Evolutionary conservation across 2,329 filamentous ascomycete species (phyloP), one percentile per base, ranked within the genome.

Genomic region (Alternaria burnsii): DNA sequence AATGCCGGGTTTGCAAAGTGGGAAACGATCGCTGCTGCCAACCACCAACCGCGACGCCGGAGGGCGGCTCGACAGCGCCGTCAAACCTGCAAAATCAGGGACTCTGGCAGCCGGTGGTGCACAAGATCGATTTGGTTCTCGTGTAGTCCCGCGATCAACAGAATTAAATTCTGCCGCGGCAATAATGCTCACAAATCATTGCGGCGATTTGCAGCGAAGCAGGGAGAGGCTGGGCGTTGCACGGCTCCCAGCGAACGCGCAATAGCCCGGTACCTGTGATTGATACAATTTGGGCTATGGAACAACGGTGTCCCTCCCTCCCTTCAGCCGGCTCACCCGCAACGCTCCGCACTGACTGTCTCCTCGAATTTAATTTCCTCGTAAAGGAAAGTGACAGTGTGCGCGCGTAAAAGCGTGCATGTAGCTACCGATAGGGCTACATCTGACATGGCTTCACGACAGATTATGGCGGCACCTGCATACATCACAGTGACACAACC

Each of bases 11-110:
- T 59, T 51, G 59, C 52, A 28, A 41, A 71, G 70, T 54, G 61
- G 69, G 71, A 69, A 74, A 63, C 59, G 71, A 77, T 76, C 66
- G 59, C 62, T 70, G 63, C 55, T 58, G 65, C 58, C 44, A 56
- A 24, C 58, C 50, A 42, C 48, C 59, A 59, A 62, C 63, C 63
- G 66, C 44, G 50, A 42, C 38, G 34, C 59, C 59, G 57, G 65
- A 54, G 52, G 53, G 60, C 68, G 69, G 68, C 68, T 68, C 65
- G 67, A 66, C 52, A 58, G 47, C 56, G 55, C 65, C 63, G 68
- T 60, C 59, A 65, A 63, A 66, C 59, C 66, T 63, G 63, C 58
- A 50, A 52, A 52, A 41, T 55, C 54, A 60, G 50, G 40, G 52
- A 40, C 47, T 22, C 41, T 52, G 58, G 53, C 58, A 58, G 54